Percentiles rank a stretch among this genome's conserved stretches.
Conservation (phyloP, 1,284 basidiomycete genomes). For the Ganoderma resinaceum region DNA sequence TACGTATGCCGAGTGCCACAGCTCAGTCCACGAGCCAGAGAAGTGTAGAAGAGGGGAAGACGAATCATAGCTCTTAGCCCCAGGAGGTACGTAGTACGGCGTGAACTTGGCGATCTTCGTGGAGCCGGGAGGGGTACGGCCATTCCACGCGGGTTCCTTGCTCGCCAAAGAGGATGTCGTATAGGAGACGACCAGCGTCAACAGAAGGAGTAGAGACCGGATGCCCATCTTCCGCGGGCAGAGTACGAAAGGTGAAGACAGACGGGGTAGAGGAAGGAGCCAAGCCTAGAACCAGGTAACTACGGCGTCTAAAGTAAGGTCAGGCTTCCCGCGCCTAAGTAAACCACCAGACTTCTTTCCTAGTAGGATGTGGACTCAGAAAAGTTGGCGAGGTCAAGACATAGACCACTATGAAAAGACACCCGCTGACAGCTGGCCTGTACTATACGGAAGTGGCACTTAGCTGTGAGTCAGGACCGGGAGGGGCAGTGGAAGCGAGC, state of each 20-base stretch:
- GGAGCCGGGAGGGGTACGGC: conserved; percentile 61
- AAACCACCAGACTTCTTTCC: not conserved
- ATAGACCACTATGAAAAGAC: not conserved
- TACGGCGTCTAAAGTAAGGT: not conserved
- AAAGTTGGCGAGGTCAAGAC: not conserved
- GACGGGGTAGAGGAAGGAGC: not conserved
- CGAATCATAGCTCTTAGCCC: conserved; percentile 73
- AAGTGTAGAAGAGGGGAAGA: conserved; percentile 68
- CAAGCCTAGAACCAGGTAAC: not conserved
- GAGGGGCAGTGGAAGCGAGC: not conserved
- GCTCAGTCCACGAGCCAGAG: conserved; percentile 62
- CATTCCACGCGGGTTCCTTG: conserved; percentile 68
- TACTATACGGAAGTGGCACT: not conserved
- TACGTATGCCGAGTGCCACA: conserved; percentile 57
- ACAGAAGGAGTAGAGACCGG: conserved; percentile 33
- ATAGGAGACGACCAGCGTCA: conserved; percentile 37
- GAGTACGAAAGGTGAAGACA: not conserved
- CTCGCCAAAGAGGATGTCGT: conserved; percentile 22
- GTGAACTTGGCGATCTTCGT: conserved; percentile 54
- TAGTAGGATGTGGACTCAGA: not conserved
- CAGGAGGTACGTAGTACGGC: conserved; percentile 77
- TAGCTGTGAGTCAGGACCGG: not conserved
- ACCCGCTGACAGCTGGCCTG: not conserved
- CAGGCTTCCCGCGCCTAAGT: not conserved
- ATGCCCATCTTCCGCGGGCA: conserved; percentile 28